Conservation (phyloP, 2,329 filamentous ascomycete genomes). For the Aspergillus fructus region DNA sequence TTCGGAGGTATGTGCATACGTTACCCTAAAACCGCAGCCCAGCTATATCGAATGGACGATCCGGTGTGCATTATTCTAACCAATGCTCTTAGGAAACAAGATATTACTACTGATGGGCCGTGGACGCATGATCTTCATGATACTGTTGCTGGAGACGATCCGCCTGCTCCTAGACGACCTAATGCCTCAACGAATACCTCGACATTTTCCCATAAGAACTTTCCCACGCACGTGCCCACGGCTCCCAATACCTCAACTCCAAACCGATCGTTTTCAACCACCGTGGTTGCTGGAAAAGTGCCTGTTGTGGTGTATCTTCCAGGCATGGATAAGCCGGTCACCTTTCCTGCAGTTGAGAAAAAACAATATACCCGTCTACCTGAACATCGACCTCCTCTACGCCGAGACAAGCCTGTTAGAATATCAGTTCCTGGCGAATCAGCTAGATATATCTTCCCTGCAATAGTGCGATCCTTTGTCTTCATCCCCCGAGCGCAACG, state of each 20-base stretch:
- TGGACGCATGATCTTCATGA: constrained; percentile 98
- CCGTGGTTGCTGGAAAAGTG: constrained; percentile 78
- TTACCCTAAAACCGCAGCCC: background rate
- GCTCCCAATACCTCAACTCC: constrained; percentile 59
- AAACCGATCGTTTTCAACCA: constrained; percentile 77
- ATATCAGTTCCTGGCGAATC: constrained; percentile 80
- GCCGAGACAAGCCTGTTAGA: constrained; percentile 93
- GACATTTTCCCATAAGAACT: constrained; percentile 32
- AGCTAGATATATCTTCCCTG: constrained; percentile 87
- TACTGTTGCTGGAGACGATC: constrained; percentile 46
- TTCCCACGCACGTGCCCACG: constrained; percentile 39
- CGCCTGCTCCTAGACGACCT: constrained; percentile 32
- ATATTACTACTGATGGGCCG: constrained; percentile 62
- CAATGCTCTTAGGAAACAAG: constrained; percentile 38
- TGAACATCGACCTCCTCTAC: constrained; percentile 88
- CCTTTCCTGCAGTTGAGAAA: constrained; percentile 73
- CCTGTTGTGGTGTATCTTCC: constrained; percentile 80
- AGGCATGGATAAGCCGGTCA: constrained; percentile 67
- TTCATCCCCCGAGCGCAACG: constrained; percentile 94
- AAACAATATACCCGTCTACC: constrained; percentile 93
- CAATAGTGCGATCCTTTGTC: constrained; percentile 88
- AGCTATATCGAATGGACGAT: background rate
- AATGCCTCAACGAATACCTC: constrained; percentile 22
- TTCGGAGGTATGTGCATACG: constrained; percentile 40
- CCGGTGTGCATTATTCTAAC: constrained; percentile 24